Percentiles rank a stretch among this genome's conserved stretches.
Conservation (phyloP, 306 rosid species). For the Corylus avellana region DNA sequence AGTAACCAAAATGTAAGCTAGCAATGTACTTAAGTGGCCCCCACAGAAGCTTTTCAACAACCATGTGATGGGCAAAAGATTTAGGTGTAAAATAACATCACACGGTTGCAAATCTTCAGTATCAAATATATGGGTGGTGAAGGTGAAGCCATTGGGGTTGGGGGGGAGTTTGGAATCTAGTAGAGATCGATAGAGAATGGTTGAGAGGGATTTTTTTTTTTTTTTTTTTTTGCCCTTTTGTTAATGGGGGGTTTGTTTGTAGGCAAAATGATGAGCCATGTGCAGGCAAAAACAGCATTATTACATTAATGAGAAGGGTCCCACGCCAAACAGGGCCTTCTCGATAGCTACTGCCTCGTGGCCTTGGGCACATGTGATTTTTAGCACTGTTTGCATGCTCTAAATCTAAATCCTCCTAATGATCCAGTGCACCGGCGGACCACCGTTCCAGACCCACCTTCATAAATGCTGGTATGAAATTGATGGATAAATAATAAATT, state of each 20-base stretch:
- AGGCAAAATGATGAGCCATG: conserved; percentile 59
- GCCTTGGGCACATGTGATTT: neutral
- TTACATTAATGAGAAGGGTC: conserved; percentile 44
- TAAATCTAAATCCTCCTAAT: neutral
- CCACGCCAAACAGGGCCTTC: conserved; percentile 28
- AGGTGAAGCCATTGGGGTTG: conserved; percentile 16
- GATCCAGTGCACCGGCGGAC: neutral
- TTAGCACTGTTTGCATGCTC: neutral
- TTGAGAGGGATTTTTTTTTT: conserved; percentile 21
- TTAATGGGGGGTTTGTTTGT: conserved; percentile 64
- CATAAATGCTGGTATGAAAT: too few relatives aligned
- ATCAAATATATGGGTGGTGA: conserved; percentile 2
- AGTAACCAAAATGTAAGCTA: neutral
- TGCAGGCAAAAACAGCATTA: conserved; percentile 39
- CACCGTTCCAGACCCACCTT: too few relatives aligned
- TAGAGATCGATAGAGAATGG: conserved; percentile 16
- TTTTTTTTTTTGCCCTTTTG: neutral
- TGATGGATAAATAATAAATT: too few relatives aligned
- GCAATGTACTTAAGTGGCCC: neutral
- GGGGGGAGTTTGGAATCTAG: conserved; percentile 26
- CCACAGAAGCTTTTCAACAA: neutral
- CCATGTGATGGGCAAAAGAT: conserved; percentile 16
- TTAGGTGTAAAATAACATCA: conserved; percentile 16
- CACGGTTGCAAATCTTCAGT: conserved; percentile 21
- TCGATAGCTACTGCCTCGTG: conserved; percentile 12